Conservation (phyloP, 345 rosid species). For the Balakata baccata region DNA sequence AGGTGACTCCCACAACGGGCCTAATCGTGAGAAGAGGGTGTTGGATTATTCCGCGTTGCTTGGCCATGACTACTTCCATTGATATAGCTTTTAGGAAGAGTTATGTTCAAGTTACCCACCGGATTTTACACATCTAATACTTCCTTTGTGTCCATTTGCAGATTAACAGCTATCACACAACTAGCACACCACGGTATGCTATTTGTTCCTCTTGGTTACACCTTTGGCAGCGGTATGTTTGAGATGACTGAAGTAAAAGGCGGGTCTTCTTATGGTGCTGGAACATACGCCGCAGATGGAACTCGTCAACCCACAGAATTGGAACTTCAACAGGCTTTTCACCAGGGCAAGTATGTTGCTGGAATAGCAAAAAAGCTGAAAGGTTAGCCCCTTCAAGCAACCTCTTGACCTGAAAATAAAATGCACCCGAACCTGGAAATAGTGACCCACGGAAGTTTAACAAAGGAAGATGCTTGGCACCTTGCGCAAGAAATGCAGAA, state of each 20-base stretch:
- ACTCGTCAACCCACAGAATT: slow-evolving; percentile 69
- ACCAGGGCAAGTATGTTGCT: slow-evolving; percentile 85
- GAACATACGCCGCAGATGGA: slow-evolving; percentile 90
- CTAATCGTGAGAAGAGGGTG: too few relatives aligned
- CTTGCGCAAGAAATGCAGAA: neutral
- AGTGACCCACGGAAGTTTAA: too few relatives aligned
- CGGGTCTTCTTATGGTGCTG: slow-evolving; percentile 89
- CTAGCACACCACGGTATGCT: slow-evolving; percentile 90
- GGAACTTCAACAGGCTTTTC: slow-evolving; percentile 75
- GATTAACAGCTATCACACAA: slow-evolving; percentile 81
- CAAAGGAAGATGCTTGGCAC: neutral
- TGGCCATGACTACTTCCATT: too few relatives aligned
- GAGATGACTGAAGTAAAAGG: slow-evolving; percentile 91
- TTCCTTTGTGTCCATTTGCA: slow-evolving; percentile 24
- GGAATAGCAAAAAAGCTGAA: slow-evolving; percentile 74
- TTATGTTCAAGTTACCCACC: too few relatives aligned
- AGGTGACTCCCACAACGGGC: too few relatives aligned
- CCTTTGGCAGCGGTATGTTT: slow-evolving; percentile 77
- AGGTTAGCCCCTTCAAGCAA: slow-evolving; percentile 7
- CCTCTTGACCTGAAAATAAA: neutral
- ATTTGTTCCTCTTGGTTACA: slow-evolving; percentile 86
- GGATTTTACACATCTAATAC: too few relatives aligned
- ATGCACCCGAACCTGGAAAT: too few relatives aligned
- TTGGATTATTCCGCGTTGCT: too few relatives aligned
- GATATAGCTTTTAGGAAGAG: too few relatives aligned